These are phyloP conservation scores for Trichodelitschia bisporula DNA, from an alignment of 495 filamentous ascomycete genomes.

Conservation along the genomic window DNA sequence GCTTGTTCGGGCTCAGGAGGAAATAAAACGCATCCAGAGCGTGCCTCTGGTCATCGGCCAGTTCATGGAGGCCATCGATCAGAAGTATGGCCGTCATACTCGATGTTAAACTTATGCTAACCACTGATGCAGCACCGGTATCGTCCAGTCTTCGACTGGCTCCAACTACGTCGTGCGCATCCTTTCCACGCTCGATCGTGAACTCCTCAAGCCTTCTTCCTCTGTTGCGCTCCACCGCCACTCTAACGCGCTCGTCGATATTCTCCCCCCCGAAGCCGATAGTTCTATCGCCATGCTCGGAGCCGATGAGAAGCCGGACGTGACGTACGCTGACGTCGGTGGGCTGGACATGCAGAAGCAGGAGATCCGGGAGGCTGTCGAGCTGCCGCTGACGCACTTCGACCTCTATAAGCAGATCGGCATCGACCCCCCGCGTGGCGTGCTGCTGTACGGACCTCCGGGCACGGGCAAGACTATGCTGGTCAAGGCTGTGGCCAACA, in stretches of 20 bases:
- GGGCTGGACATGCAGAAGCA: conserved; percentile 99
- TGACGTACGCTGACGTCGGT: conserved; percentile 94
- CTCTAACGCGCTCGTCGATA: conserved; percentile 95
- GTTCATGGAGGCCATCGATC: conserved; percentile 99
- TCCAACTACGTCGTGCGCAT: conserved; percentile 99
- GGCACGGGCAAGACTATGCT: conserved; percentile 98
- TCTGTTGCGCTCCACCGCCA: conserved; percentile 93
- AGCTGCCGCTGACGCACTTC: conserved; percentile 87
- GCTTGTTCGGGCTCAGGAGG: conserved; percentile 89
- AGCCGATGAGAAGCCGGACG: conserved; percentile 89
- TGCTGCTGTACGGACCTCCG: conserved; percentile 84
- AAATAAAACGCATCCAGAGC: conserved; percentile 98
- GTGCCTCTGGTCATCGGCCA: conserved; percentile 95
- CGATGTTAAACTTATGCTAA: conserved; percentile 1
- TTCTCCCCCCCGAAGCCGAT: conserved; percentile 91
- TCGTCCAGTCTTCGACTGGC: conserved; percentile 92
- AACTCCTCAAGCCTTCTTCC: conserved; percentile 89
- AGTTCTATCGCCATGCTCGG: conserved; percentile 97
- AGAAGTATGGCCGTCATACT: conserved; percentile 74
- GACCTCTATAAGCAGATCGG: conserved; percentile 94
- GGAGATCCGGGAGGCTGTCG: conserved; percentile 92
- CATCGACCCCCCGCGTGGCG: conserved; percentile 91
- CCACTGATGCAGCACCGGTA: conserved; percentile 48
- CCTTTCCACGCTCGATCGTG: conserved; percentile 91
- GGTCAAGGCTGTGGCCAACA: conserved; percentile 95